Base-by-base conservation (phyloP, 352 stramenopile genomes). In the Peronospora belbahrii region DNA sequence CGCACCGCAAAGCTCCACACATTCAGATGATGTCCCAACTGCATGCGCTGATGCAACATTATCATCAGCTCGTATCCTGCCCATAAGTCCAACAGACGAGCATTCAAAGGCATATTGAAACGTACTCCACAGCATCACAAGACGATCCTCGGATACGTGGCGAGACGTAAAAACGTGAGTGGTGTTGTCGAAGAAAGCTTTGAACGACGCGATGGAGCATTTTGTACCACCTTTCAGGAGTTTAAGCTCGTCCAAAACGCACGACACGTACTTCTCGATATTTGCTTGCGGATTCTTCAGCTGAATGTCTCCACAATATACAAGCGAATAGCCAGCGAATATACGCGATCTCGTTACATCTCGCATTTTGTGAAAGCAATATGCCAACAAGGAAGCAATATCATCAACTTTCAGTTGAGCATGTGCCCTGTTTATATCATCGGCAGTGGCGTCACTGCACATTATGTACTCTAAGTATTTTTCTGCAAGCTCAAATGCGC, bases 391-490 rank as follows among this genome's bases (percentile, higher is more conserved):
- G 4, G 69, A 71, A 34, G 57, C 70, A 30, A 88, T 72, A 17
- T 66, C 58, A 46, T 86, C 74, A 13, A 67, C 50, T 43, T 82
- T 83, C 13, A 88, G 50, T n/a, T 74, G 55, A 2, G 18, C 18
- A 30, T 88, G 70, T 11, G 62, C 60, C 20, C 59, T 58, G 14
- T 65, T 40, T 22, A 83, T 59, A 8, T 64, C 60, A 20, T 68
- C 44, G 4, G 30, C 30, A 11, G 24, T 64, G 1, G 61, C 13
- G 1, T 67, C 51, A 27, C 59, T 68, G 49, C 69, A 76, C 70
- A 86, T 80, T 1, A 85, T 53, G 42, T 83, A 75, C 42, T 88
- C 67, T 13, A 86, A 47, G 39, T 77, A 86, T 31, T 54, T 72
- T 45, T 85, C 70, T 0, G 52, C 51, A 19, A 86, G 33, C 11